These are phyloP conservation scores for Ogataea methylovora DNA, from an alignment of 805 yeast genomes.

Conservation along the genomic window DNA sequence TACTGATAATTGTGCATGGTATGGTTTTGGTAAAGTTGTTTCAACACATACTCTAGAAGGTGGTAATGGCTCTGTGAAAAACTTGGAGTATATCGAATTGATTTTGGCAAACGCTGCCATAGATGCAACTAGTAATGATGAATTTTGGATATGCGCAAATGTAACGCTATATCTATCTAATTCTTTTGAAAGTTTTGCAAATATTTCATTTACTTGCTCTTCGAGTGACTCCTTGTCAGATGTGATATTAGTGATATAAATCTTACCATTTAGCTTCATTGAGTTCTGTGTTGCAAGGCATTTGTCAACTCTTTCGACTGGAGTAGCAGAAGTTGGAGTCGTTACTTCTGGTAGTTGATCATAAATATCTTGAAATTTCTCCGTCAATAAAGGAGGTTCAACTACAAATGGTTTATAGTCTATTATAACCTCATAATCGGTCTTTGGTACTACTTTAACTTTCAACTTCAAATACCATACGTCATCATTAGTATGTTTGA, in stretches of 20 bases:
- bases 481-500: constrained; percentile 51
- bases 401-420: constrained; percentile 10
- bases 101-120: constrained; percentile 60
- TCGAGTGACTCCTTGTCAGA: constrained; percentile 25
- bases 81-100: constrained; percentile 50
- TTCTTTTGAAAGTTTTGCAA: constrained; percentile 31
- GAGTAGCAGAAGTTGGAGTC: neutral
- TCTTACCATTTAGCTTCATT: constrained; percentile 18
- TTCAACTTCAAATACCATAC: constrained; percentile 59
- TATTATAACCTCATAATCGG: constrained; percentile 8
- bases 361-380: constrained; percentile 25
- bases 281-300: constrained; percentile 7
- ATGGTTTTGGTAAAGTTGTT: constrained; percentile 35
- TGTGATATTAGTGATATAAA: constrained; percentile 38
- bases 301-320: neutral
- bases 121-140: constrained; percentile 52
- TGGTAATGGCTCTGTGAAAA: constrained; percentile 59
- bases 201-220: constrained; percentile 43
- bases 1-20: constrained; percentile 53
- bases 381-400: constrained; percentile 33
- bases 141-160: constrained; percentile 45
- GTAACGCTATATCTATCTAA: constrained; percentile 25
- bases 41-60: constrained; percentile 88
- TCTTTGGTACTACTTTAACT: constrained; percentile 37
- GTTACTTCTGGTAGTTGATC: constrained; percentile 1